phyloP scores from a whole-genome alignment of 2,329 filamentous ascomycete genomes.

The Zasmidium angulare region DNA sequence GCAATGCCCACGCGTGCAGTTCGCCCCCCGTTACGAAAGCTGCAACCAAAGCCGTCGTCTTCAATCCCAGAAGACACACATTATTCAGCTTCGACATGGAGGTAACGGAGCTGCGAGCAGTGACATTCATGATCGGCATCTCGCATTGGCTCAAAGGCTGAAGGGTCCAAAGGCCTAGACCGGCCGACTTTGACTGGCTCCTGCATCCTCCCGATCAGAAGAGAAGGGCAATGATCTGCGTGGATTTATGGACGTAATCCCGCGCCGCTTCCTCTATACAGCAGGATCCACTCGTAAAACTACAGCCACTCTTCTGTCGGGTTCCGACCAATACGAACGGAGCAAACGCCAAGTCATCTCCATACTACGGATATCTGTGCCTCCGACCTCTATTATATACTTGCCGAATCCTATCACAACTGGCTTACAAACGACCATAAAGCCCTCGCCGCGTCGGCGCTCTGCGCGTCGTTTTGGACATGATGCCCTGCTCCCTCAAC shows the following conservation, averaged over 20 bases:
- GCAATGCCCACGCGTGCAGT: too few species aligned
- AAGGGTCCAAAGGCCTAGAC: background rate
- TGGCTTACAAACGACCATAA: slow-evolving; percentile 4
- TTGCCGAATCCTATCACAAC: background rate
- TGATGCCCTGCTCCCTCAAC: slow-evolving; percentile 53
- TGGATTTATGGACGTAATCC: background rate
- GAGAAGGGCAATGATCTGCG: background rate
- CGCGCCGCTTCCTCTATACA: background rate
- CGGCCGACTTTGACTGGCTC: background rate
- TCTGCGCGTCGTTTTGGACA: slow-evolving; percentile 54
- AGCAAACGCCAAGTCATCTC: background rate
- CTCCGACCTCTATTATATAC: background rate
- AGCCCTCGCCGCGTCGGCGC: slow-evolving; percentile 45
- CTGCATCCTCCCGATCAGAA: too few species aligned
- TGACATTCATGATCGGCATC: background rate
- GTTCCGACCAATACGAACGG: background rate
- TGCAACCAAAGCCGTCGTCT: background rate
- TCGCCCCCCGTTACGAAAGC: too few species aligned
- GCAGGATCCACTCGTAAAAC: background rate
- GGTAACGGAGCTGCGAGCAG: background rate
- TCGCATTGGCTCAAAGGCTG: background rate
- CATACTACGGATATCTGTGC: background rate
- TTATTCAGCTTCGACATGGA: background rate
- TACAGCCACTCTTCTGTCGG: background rate
- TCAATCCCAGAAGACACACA: background rate